Evolutionary conservation across 805 yeast genomes (phyloP).

Genomic region (Ogataea dorogensis): DNA sequence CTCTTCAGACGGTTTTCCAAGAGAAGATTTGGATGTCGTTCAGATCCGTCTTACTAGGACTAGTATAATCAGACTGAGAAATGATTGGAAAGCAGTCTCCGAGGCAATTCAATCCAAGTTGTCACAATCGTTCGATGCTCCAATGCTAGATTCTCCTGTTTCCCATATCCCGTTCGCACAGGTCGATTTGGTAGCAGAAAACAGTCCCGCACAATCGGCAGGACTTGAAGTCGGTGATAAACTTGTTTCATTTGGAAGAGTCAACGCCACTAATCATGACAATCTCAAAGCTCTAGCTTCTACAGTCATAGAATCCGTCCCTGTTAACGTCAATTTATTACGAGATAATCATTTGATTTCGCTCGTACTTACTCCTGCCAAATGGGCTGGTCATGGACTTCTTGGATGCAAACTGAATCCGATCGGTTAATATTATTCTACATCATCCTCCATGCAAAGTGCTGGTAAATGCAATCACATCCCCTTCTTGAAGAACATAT

Average conservation of each 20-base stretch:
- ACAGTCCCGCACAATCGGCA: conserved; percentile 56
- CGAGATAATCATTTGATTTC: conserved; percentile 25
- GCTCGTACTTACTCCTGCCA: conserved; percentile 44
- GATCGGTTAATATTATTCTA: conserved; percentile 1
- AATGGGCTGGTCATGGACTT: conserved; percentile 69
- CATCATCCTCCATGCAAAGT: conserved; percentile 85
- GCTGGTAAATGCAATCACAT: conserved; percentile 81
- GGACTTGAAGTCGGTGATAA: conserved; percentile 55
- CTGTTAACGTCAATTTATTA: conserved; percentile 20
- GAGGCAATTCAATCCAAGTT: conserved; percentile 47
- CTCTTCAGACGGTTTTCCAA: conserved; percentile 78
- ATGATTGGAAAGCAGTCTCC: conserved; percentile 59
- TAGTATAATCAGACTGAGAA: conserved; percentile 62
- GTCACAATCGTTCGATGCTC: conserved; percentile 33
- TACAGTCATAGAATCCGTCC: conserved; percentile 15
- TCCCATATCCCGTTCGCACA: conserved; percentile 51
- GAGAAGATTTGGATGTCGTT: conserved; percentile 79
- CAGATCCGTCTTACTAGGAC: conserved; percentile 60
- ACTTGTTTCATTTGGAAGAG: conserved; percentile 51
- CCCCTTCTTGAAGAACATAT: conserved; percentile 73
- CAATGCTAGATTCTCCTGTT: conserved; percentile 10
- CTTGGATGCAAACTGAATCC: conserved; percentile 61
- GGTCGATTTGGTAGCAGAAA: conserved; percentile 46
- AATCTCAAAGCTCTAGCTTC: conserved; percentile 44
- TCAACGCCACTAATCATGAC: conserved; percentile 52